These are phyloP conservation scores for Corynascus novoguineensis DNA, from an alignment of 495 filamentous ascomycete genomes.

Conservation along the genomic window DNA sequence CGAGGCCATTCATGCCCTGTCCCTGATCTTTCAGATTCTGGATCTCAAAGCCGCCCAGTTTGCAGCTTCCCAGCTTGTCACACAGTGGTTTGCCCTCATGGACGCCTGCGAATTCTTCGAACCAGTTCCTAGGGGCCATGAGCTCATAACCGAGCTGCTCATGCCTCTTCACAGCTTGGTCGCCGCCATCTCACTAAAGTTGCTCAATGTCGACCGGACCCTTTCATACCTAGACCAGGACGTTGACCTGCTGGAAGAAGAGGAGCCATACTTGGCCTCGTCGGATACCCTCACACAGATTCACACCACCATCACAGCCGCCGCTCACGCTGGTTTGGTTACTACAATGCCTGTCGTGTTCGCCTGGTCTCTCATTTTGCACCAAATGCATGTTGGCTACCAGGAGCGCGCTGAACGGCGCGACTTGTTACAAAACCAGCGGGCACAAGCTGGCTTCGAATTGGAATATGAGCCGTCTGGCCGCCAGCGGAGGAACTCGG, in stretches of 20 bases:
- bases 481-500: conserved; percentile 42
- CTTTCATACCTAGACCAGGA: conserved; percentile 40
- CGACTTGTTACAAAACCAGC: conserved; percentile 58
- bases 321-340: conserved; percentile 38
- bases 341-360: conserved; percentile 64
- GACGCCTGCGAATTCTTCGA: conserved; percentile 59
- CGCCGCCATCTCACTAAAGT: conserved; percentile 64
- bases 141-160: conserved; percentile 49
- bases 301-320: conserved; percentile 54
- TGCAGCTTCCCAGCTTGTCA: conserved; percentile 53
- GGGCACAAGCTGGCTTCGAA: conserved; percentile 52
- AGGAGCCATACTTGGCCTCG: conserved; percentile 57
- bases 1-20: conserved; percentile 66
- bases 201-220: conserved; percentile 61
- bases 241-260: conserved; percentile 35
- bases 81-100: conserved; percentile 70
- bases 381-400: conserved; percentile 58
- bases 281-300: conserved; percentile 58
- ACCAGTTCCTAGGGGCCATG: conserved; percentile 45
- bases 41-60: conserved; percentile 51
- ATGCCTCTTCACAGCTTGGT: conserved; percentile 60
- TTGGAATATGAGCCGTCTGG: conserved; percentile 35
- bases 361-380: conserved; percentile 71
- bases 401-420: conserved; percentile 51
- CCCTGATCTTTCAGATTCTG: conserved; percentile 65